Evolutionary conservation across 2,329 filamentous ascomycete species (phyloP).

Genomic region (Pseudofabraea citricarpa): DNA sequence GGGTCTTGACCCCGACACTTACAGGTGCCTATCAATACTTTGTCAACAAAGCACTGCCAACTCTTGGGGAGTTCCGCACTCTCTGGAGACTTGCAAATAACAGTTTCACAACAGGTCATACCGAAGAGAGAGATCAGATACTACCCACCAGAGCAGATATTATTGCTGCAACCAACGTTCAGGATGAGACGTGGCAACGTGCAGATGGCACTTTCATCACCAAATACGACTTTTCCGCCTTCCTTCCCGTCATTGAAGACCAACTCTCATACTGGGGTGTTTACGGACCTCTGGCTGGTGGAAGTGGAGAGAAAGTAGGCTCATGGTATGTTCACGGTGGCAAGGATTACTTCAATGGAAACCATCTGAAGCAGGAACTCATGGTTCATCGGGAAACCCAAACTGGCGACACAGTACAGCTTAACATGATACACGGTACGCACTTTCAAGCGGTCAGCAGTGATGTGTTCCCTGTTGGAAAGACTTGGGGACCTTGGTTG

Average conservation of each 20-base stretch:
- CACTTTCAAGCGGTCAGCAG: conserved; percentile 35
- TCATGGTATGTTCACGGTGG: conserved; percentile 47
- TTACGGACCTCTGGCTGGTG: too few species aligned
- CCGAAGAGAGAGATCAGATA: conserved; percentile 38
- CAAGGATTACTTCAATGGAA: conserved; percentile 47
- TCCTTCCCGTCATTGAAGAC: conserved; percentile 34
- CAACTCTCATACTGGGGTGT: conserved; percentile 47
- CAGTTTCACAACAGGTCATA: conserved; percentile 41
- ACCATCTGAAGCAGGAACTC: conserved; percentile 48
- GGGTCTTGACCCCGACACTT: conserved; percentile 44
- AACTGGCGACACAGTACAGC: conserved; percentile 45
- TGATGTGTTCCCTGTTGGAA: conserved; percentile 34
- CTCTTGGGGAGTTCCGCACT: conserved; percentile 44
- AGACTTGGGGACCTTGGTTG: conserved; percentile 40
- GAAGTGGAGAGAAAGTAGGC: conserved; percentile 39
- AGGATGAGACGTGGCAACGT: conserved; percentile 48
- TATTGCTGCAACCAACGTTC: conserved; percentile 39
- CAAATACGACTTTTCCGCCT: conserved; percentile 34
- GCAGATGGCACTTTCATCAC: conserved; percentile 41
- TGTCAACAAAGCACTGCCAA: conserved; percentile 42
- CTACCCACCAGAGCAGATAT: conserved; percentile 41
- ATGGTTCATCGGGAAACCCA: conserved; percentile 45
- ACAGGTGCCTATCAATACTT: conserved; percentile 52
- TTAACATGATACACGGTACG: conserved; percentile 51
- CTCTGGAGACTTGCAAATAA: conserved; percentile 44